Evolutionary conservation across 148 eudicot species (phyloP), one percentile per base, ranked within the genome.

Genomic region (Camellia japonica): DNA sequence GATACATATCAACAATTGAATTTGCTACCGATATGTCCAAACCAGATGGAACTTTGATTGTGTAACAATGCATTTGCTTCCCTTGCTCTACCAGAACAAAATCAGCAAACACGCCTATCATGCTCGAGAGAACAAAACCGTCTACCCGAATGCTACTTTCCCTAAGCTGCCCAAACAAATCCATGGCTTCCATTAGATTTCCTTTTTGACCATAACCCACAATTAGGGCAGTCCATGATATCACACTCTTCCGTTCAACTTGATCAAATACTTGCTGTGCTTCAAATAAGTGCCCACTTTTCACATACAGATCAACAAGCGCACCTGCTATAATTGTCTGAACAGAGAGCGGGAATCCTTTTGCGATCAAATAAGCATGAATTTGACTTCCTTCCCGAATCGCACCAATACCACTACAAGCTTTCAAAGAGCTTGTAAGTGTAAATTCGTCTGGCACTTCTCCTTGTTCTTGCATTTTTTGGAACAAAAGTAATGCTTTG

Each of bases 51-150:
- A 86, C 82, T 82, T 91, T 92, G 46, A 80, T 81, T 20, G 91
- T 79, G 63, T 80, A 91, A 78, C 86, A 87, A 84, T 94, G 98
- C 85, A 91, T 82, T 65, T 94, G 98, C 83, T 85, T 91, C 76
- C 97, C 97, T 84, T 91, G 92, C 80, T 91, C 94, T 16, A 75
- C 86, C 73, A 94, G 87, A 81, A 97, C 93, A 75, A 91, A 86
- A 86, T 92, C 97, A 43, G 98, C 94, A 87, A 91, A 92, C 15
- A 94, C 93, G 43, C 91, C 90, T 54, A 90, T 89, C 71, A 94
- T 63, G 80, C 92, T 88, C 0, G 97, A 92, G 68, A 92, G 82
- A 58, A 92, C 90, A 87, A 87, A 87, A 7, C 86, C 91, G 68
- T 94, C 98, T 47, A 92, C 74, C 14, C 46, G 80, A 73, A 69